Base-by-base conservation (phyloP, 129 eudicot species). In the Sambucus nigra region DNA sequence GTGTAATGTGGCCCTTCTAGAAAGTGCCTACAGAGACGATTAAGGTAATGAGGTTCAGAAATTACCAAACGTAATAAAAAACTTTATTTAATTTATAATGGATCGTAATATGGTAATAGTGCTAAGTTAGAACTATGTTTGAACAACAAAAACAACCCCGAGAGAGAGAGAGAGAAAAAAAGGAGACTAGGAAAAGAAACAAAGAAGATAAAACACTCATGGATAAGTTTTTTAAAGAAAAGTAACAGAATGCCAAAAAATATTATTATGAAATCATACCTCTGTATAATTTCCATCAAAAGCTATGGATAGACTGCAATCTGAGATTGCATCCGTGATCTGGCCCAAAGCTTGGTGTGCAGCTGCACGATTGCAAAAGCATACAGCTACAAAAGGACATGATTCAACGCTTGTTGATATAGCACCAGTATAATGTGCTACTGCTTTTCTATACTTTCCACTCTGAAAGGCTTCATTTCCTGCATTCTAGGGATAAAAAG, bases 351-450 rank as follows among this genome's bases (percentile, higher is more conserved):
- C 73, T 82, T 91, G 98, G 75, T 76, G 71, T 4, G 98, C 95
- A 69, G 98, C 98, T 57, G 98, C 98, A 57, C 95, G 95, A 72
- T 91, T 91, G 74, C 94, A 79, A 55, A 91, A 81, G 62, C 98
- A 91, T 46, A 86, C 80, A 53, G 98, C 95, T 60, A 92, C 80
- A 79, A 91, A 91, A 47, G 94, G 71, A 19, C 81, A 84, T 33
- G 95, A 85, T 31, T 91, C 88, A 9, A 72, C 60, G 60, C 95
- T 91, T 65, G 67, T 74, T 12, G 79, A 85, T 71, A 91, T 82
- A 25, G 94, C 98, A 32, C 73, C 60, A 23, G 87, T 81, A 69
- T 91, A 91, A 63, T 91, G 88, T 71, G 81, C 98, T 25, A 91
- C 55, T 29, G 98, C 98, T 71, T 91, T 94, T 19, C 73, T 23